phyloP scores from a whole-genome alignment of 208 protist genomes.

The Leishmania turanica region DNA sequence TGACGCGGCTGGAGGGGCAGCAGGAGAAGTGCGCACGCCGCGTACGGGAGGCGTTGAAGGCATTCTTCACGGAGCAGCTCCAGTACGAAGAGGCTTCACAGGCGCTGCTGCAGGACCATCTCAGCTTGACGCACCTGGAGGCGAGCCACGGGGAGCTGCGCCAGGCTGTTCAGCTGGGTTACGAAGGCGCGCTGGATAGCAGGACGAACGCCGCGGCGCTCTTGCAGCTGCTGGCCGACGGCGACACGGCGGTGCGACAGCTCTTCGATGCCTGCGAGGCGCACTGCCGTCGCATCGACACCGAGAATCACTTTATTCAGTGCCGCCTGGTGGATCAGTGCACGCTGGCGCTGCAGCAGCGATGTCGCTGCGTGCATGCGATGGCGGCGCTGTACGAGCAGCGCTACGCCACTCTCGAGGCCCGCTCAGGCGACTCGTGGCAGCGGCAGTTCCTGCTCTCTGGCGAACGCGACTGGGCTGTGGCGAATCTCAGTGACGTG shows the following conservation, averaged over 20 bases:
- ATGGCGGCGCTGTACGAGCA: constrained; percentile 60
- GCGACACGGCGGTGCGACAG: constrained; percentile 35
- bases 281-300: constrained; percentile 40
- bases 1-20: constrained; percentile 46
- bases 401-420: constrained; percentile 46
- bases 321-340: constrained; percentile 51
- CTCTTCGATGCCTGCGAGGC: constrained; percentile 61
- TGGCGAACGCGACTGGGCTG: constrained; percentile 64
- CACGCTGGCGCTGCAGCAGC: constrained; percentile 49
- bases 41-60: constrained; percentile 78
- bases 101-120: constrained; percentile 57
- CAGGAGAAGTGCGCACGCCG: constrained; percentile 79
- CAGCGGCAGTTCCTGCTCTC: constrained; percentile 74
- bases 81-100: constrained; percentile 64
- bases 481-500: constrained; percentile 60
- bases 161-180: constrained; percentile 32
- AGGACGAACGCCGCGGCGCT: constrained; percentile 26
- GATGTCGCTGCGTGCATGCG: constrained; percentile 63
- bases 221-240: constrained; percentile 34
- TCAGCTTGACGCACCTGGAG: constrained; percentile 61
- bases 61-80: constrained; percentile 69
- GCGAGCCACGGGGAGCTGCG: constrained; percentile 61
- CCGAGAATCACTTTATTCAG: constrained; percentile 60
- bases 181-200: constrained; percentile 35
- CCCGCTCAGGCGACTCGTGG: constrained; percentile 33